phyloP scores from a whole-genome alignment of 2,329 filamentous ascomycete genomes.

The Magnaporthales sp. region DNA sequence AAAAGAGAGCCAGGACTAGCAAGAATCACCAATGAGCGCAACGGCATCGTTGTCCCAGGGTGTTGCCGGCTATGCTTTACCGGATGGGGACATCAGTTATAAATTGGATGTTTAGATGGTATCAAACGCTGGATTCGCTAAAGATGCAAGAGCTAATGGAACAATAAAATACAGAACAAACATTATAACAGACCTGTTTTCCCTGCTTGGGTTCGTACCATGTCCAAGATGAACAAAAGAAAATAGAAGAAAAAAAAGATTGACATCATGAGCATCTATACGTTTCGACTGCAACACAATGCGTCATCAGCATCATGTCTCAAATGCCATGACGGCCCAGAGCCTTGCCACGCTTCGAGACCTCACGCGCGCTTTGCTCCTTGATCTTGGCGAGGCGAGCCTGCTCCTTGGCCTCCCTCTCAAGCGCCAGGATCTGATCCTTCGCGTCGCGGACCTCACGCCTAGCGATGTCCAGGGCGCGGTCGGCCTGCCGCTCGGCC shows the following conservation, averaged over 20 bases:
- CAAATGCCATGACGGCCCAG: constrained; percentile 47
- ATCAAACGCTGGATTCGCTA: neutral
- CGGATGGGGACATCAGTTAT: neutral
- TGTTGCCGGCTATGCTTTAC: neutral
- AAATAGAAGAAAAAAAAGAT: neutral
- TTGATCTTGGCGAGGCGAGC: constrained; percentile 59
- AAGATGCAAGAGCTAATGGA: neutral
- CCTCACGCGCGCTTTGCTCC: constrained; percentile 53
- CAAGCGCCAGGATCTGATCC: constrained; percentile 53
- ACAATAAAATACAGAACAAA: neutral
- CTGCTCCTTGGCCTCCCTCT: constrained; percentile 58
- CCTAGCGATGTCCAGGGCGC: constrained; percentile 49
- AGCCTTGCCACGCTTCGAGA: constrained; percentile 61
- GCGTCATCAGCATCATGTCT: too few relatives aligned
- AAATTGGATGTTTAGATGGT: neutral
- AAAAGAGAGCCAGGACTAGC: neutral
- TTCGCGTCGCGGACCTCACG: constrained; percentile 50
- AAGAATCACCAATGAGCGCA: neutral
- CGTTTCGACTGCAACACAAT: neutral
- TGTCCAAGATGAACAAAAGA: neutral
- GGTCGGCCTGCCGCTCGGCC: constrained; percentile 57
- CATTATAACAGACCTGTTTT: too few relatives aligned
- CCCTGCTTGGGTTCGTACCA: too few relatives aligned
- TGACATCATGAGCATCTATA: too few relatives aligned
- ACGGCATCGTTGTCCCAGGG: neutral